A percentile compares a stretch with the other conserved stretches of the same genome.
Evolutionary conservation across 2,329 filamentous ascomycete genomes (phyloP).

Genomic region (Verticillium zaregamsianum): DNA sequence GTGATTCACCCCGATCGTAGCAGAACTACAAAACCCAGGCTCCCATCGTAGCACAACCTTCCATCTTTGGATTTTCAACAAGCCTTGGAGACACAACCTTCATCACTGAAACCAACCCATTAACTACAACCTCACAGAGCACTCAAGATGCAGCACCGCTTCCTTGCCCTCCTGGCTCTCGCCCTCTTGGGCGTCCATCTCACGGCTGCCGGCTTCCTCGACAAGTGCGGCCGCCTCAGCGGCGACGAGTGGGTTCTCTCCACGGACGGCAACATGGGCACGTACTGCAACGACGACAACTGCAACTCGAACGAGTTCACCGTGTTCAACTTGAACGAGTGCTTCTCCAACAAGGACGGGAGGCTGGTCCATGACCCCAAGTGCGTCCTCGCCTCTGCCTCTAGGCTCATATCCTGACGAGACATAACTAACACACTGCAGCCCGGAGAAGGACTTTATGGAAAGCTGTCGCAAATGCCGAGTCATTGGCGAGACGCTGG

Average conservation of each 20-base stretch:
- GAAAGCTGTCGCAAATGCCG: conserved; percentile 6
- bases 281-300: conserved; percentile 8
- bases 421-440: neutral
- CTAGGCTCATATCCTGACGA: neutral
- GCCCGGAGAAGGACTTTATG: neutral
- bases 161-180: neutral
- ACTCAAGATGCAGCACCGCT: neutral
- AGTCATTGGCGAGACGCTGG: neutral
- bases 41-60: too few relatives aligned
- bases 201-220: conserved; percentile 3
- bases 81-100: neutral
- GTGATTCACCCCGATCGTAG: too few relatives aligned
- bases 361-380: neutral
- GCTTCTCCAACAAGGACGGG: conserved; percentile 2
- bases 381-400: neutral
- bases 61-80: too few relatives aligned
- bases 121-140: neutral
- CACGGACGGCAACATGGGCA: conserved; percentile 4
- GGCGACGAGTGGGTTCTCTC: conserved; percentile 3
- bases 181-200: neutral
- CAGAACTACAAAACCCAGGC: too few relatives aligned
- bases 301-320: conserved; percentile 2
- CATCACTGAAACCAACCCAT: neutral
- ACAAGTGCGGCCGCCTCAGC: conserved; percentile 5
- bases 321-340: conserved; percentile 9